A percentile compares a stretch with the other conserved stretches of the same genome.
Evolutionary conservation across 2,329 filamentous ascomycete genomes (phyloP).

Genomic region (Ceratocystis huliohia): DNA sequence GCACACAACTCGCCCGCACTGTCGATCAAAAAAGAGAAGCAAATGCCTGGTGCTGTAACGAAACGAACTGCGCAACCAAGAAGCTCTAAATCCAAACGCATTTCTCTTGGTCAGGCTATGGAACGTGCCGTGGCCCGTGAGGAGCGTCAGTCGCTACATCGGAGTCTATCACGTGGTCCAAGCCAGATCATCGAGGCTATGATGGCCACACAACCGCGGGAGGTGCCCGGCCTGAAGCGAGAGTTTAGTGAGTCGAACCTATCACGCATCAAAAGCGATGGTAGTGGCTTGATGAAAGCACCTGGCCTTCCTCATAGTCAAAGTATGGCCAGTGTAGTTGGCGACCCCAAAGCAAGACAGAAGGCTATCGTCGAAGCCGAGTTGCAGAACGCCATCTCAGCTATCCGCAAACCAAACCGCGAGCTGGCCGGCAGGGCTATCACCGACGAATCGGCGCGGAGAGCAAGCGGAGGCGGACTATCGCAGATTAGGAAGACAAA

Average conservation of each 20-base stretch:
- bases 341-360: conserved; percentile 48
- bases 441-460: conserved; percentile 53
- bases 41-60: conserved; percentile 40
- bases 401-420: conserved; percentile 64
- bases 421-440: conserved; percentile 54
- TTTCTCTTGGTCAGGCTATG: conserved; percentile 26
- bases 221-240: conserved; percentile 50
- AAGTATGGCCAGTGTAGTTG: conserved; percentile 36
- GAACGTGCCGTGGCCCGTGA: conserved; percentile 16
- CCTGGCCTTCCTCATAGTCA: conserved; percentile 31
- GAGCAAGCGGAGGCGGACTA: conserved; percentile 34
- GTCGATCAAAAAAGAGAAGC: conserved; percentile 32
- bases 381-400: conserved; percentile 59
- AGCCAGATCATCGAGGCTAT: conserved; percentile 49
- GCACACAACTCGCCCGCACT: conserved; percentile 34
- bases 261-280: conserved; percentile 32
- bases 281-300: conserved; percentile 31
- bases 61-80: conserved; percentile 44
- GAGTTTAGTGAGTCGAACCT: conserved; percentile 52
- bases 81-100: conserved; percentile 49
- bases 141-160: conserved; percentile 25
- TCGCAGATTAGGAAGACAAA: conserved; percentile 39
- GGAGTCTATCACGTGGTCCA: conserved; percentile 44
- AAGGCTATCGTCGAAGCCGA: conserved; percentile 57
- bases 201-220: conserved; percentile 54